phyloP scores from a whole-genome alignment of 768 basidiomycete species.

The Clavulina sp. region DNA sequence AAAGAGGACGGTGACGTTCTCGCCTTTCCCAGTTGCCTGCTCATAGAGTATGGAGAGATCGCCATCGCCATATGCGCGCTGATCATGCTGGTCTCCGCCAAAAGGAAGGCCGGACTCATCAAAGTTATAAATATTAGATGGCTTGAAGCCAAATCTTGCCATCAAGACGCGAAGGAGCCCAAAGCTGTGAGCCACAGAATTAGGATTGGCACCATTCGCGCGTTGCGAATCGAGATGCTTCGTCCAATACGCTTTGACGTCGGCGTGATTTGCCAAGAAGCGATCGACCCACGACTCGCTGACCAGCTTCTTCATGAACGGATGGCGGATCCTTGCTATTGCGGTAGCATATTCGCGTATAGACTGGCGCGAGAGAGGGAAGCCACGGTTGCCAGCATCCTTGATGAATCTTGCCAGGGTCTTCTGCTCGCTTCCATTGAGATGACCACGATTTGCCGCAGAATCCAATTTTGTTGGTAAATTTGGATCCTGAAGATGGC shows the following conservation, averaged over 20 bases:
- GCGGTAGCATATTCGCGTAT: not conserved
- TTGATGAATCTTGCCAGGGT: too few species aligned
- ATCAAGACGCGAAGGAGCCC: not conserved
- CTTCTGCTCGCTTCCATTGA: too few species aligned
- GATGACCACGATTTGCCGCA: too few species aligned
- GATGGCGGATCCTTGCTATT: not conserved
- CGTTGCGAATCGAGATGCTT: not conserved
- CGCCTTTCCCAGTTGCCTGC: not conserved
- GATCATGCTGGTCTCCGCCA: not conserved
- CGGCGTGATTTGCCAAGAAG: not conserved
- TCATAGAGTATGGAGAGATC: too few species aligned
- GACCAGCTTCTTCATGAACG: not conserved
- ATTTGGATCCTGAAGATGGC: too few species aligned
- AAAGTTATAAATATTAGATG: not conserved
- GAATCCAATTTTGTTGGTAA: too few species aligned
- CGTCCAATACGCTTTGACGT: not conserved
- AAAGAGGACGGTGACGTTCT: slow-evolving; percentile 7
- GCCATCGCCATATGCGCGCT: too few species aligned
- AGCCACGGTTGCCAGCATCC: not conserved
- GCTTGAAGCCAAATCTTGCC: not conserved
- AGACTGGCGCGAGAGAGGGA: not conserved
- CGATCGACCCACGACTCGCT: not conserved
- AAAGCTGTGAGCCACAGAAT: not conserved
- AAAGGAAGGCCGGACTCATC: not conserved
- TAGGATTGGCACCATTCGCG: not conserved